These are phyloP conservation scores for Starmerella geochares DNA, from an alignment of 805 yeast genomes.

Conservation along the genomic window DNA sequence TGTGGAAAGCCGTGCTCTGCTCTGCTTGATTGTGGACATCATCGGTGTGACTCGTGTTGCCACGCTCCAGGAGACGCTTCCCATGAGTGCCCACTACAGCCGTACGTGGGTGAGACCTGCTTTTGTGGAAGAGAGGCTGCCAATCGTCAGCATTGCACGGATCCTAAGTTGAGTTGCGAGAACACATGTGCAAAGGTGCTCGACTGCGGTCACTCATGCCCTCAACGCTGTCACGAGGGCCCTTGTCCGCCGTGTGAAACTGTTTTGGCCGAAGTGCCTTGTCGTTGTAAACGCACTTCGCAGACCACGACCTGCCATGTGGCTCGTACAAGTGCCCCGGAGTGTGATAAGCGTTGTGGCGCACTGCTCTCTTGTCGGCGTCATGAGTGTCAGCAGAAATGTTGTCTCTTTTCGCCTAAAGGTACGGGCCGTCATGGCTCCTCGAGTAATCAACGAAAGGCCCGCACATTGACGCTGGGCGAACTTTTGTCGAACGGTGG, in stretches of 20 bases:
- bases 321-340: not conserved
- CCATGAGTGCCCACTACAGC: conserved; percentile 18
- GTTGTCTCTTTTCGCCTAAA: conserved; percentile 11
- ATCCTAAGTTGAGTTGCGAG: conserved; percentile 16
- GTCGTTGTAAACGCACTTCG: conserved; percentile 7
- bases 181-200: conserved; percentile 14
- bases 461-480: not conserved
- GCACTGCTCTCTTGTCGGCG: conserved; percentile 12
- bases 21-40: conserved; percentile 16
- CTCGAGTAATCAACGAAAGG: not conserved
- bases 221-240: conserved; percentile 11
- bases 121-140: conserved; percentile 21
- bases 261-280: not conserved
- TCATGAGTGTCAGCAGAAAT: conserved; percentile 5
- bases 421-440: not conserved
- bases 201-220: conserved; percentile 17
- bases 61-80: conserved; percentile 6
- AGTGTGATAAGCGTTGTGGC: conserved; percentile 6
- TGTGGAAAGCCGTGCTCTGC: conserved; percentile 16
- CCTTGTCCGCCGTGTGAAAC: conserved; percentile 12
- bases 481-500: not conserved
- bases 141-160: conserved; percentile 15
- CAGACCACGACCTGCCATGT: conserved; percentile 24
- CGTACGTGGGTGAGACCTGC: conserved; percentile 21
- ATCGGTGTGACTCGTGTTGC: conserved; percentile 15